A percentile compares a stretch with the other conserved stretches of the same genome.
These are phyloP conservation scores for Plasmodium malariae DNA, from an alignment of 169 alveolate species.

Conservation along the genomic window DNA sequence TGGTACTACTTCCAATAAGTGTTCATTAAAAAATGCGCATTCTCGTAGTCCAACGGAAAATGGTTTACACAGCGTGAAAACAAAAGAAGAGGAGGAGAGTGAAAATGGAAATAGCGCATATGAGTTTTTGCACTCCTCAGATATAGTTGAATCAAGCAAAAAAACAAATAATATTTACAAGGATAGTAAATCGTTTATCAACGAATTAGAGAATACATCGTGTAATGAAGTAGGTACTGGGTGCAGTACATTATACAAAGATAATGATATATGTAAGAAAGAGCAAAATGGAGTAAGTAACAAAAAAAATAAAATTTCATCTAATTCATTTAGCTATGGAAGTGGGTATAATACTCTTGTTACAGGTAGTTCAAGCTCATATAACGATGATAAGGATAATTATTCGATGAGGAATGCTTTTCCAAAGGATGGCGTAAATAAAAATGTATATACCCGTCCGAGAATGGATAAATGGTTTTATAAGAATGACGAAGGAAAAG, in stretches of 20 bases:
- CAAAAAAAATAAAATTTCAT: neutral
- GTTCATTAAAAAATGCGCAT: too few species aligned
- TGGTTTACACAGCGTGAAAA: neutral
- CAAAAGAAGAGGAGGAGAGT: neutral
- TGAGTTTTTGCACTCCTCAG: too few species aligned
- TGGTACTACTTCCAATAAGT: too few species aligned
- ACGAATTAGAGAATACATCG: neutral
- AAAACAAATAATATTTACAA: neutral
- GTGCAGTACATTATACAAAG: neutral
- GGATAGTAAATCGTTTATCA: neutral
- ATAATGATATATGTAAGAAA: neutral
- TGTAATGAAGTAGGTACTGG: neutral
- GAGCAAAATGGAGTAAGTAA: neutral
- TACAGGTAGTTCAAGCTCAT: conserved; percentile 23
- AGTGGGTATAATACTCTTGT: conserved; percentile 24
- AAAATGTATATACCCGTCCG: too few species aligned
- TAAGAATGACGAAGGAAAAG: neutral
- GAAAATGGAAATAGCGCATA: neutral
- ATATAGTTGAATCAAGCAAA: neutral
- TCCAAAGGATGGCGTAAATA: neutral
- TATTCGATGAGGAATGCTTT: neutral
- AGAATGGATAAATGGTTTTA: too few species aligned
- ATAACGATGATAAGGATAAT: neutral
- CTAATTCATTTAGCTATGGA: conserved; percentile 8
- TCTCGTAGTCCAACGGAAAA: too few species aligned